Conservation (phyloP, 768 basidiomycete genomes). For the Russula emetica region DNA sequence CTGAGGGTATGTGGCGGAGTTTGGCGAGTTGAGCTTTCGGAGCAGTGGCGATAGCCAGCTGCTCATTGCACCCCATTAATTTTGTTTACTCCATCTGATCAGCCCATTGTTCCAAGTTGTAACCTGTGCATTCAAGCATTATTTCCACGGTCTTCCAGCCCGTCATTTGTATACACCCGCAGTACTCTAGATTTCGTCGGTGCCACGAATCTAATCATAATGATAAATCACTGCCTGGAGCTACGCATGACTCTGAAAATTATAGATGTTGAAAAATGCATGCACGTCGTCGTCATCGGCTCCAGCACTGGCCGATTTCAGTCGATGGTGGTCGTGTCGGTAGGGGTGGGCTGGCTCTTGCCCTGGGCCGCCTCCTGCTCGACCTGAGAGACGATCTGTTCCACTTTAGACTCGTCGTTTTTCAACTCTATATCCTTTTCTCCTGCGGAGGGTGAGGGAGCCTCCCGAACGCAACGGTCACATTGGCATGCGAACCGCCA, state of each 20-base stretch:
- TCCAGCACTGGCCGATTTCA: background rate
- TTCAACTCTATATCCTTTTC: slow-evolving; percentile 34
- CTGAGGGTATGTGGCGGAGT: slow-evolving; percentile 79
- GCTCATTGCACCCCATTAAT: background rate
- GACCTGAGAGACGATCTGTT: slow-evolving; percentile 33
- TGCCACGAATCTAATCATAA: slow-evolving; percentile 13
- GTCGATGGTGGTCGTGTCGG: slow-evolving; percentile 19
- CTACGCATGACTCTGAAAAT: slow-evolving; percentile 9
- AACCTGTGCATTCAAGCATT: slow-evolving; percentile 9
- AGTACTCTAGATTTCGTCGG: slow-evolving; percentile 21
- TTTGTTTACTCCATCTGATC: slow-evolving; percentile 34
- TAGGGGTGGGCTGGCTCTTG: slow-evolving; percentile 21
- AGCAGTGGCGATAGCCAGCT: slow-evolving; percentile 13
- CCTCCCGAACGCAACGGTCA: slow-evolving; percentile 58
- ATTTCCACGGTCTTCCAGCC: background rate
- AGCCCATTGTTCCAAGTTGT: slow-evolving; percentile 20
- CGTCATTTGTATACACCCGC: slow-evolving; percentile 19
- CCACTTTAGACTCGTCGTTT: slow-evolving; percentile 51
- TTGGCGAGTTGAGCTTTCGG: slow-evolving; percentile 41
- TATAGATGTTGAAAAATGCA: background rate
- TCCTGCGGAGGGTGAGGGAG: slow-evolving; percentile 28
- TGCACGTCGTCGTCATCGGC: background rate
- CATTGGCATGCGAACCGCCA: slow-evolving; percentile 81
- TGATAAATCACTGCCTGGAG: slow-evolving; percentile 12
- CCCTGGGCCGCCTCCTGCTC: slow-evolving; percentile 2